Conservation (phyloP, 2,329 filamentous ascomycete genomes). For the Pseudocercospora musae region DNA sequence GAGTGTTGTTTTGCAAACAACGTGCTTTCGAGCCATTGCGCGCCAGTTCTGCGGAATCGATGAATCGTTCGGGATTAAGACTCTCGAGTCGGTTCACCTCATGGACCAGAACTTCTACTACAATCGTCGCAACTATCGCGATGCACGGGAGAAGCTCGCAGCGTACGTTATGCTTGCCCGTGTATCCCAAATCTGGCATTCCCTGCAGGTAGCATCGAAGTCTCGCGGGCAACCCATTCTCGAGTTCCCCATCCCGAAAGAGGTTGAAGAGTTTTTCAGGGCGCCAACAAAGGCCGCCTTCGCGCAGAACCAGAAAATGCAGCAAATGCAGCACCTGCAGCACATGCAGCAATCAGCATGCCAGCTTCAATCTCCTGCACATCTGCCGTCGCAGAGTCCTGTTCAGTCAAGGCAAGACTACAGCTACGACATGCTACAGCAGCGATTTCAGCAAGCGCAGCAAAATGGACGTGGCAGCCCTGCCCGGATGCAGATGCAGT, state of each 20-base stretch:
- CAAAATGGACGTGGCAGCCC: neutral
- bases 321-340: constrained; percentile 12
- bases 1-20: constrained; percentile 53
- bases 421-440: constrained; percentile 2
- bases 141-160: constrained; percentile 8
- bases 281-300: neutral
- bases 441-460: constrained; percentile 3
- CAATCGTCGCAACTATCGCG: constrained; percentile 11
- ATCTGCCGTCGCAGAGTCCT: constrained; percentile 1
- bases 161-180: constrained; percentile 14
- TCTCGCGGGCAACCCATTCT: neutral
- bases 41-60: constrained; percentile 43
- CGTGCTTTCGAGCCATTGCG: constrained; percentile 53
- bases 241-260: constrained; percentile 2
- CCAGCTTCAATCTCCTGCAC: neutral
- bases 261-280: constrained; percentile 11
- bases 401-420: neutral
- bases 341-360: constrained; percentile 11
- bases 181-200: constrained; percentile 15
- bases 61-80: constrained; percentile 11
- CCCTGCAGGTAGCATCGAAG: neutral
- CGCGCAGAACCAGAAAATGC: constrained; percentile 8
- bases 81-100: constrained; percentile 22
- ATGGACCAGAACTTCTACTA: constrained; percentile 22
- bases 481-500: neutral